A percentile compares a stretch with the other conserved stretches of the same genome.
Evolutionary conservation across 2,329 filamentous ascomycete genomes (phyloP).

Genomic region (Verruconis gallopava): DNA sequence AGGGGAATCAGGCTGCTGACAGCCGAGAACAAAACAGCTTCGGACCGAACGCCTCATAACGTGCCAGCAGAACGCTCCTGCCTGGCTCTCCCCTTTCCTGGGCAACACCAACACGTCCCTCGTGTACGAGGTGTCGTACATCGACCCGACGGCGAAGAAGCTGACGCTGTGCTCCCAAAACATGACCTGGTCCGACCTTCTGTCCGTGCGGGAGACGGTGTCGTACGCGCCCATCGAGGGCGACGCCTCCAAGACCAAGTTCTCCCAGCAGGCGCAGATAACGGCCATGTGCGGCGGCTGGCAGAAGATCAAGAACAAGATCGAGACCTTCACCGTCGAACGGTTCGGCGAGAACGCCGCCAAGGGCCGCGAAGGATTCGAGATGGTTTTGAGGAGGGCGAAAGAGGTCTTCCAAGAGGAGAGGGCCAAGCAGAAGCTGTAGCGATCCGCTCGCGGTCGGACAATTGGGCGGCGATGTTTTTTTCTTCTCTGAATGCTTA

Average conservation of each 20-base stretch:
- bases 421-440: conserved; percentile 38
- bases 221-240: conserved; percentile 54
- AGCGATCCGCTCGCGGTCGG: too few species aligned
- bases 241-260: conserved; percentile 52
- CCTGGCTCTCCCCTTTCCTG: conserved; percentile 70
- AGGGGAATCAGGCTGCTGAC: too few species aligned
- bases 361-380: conserved; percentile 87
- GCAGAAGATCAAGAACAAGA: conserved; percentile 92
- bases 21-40: conserved; percentile 32
- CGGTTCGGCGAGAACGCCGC: conserved; percentile 84
- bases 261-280: conserved; percentile 81
- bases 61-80: conserved; percentile 53
- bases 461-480: too few species aligned
- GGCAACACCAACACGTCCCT: conserved; percentile 70
- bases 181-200: conserved; percentile 79
- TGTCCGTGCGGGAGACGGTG: conserved; percentile 88
- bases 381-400: conserved; percentile 88
- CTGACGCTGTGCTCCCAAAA: conserved; percentile 97
- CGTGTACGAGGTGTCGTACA: conserved; percentile 92
- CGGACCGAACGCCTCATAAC: conserved; percentile 59
- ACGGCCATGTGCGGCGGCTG: conserved; percentile 91
- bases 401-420: conserved; percentile 85
- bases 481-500: too few species aligned
- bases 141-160: conserved; percentile 69
- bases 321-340: conserved; percentile 82